Percentiles rank a stretch among this genome's conserved stretches.
Conservation (phyloP, 2,329 filamentous ascomycete species). For the Venturia nashicola region DNA sequence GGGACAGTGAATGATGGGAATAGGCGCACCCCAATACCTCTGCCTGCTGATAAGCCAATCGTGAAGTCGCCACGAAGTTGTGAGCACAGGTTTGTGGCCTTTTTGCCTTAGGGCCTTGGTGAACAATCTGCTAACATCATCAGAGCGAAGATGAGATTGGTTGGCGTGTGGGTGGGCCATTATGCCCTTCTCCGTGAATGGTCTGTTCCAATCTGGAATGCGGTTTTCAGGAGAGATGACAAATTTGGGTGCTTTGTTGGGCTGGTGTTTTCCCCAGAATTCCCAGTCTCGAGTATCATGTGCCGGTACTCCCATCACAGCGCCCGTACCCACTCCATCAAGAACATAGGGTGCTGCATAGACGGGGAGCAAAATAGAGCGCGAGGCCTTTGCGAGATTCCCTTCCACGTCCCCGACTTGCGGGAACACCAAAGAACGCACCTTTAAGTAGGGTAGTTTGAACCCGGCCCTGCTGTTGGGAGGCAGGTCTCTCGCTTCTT, state of each 20-base stretch:
- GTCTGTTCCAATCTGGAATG: slow-evolving; percentile 19
- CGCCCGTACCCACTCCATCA: slow-evolving; percentile 74
- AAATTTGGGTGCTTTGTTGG: slow-evolving; percentile 45
- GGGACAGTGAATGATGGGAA: slow-evolving; percentile 73
- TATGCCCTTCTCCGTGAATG: slow-evolving; percentile 53
- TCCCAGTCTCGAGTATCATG: slow-evolving; percentile 68
- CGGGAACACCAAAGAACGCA: not conserved
- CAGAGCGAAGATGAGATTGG: not conserved
- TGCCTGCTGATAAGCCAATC: slow-evolving; percentile 93
- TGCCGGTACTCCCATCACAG: slow-evolving; percentile 84
- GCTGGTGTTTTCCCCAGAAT: slow-evolving; percentile 65
- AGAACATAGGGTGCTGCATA: slow-evolving; percentile 79
- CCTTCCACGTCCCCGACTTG: no score
- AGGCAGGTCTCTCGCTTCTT: slow-evolving; percentile 40
- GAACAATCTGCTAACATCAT: not conserved
- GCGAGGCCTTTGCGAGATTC: not conserved
- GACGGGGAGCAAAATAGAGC: slow-evolving; percentile 43
- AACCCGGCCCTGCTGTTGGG: slow-evolving; percentile 52
- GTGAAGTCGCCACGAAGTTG: slow-evolving; percentile 61
- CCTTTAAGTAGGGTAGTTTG: slow-evolving; percentile 42
- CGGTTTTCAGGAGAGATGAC: slow-evolving; percentile 38
- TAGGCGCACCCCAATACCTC: slow-evolving; percentile 82
- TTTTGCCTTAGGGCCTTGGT: not conserved
- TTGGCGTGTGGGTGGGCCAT: not conserved
- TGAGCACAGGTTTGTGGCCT: slow-evolving; percentile 42